Percentiles rank a stretch among this genome's conserved stretches.
Evolutionary conservation across 2,329 filamentous ascomycete species (phyloP).

Genomic region (Microsporum canis): DNA sequence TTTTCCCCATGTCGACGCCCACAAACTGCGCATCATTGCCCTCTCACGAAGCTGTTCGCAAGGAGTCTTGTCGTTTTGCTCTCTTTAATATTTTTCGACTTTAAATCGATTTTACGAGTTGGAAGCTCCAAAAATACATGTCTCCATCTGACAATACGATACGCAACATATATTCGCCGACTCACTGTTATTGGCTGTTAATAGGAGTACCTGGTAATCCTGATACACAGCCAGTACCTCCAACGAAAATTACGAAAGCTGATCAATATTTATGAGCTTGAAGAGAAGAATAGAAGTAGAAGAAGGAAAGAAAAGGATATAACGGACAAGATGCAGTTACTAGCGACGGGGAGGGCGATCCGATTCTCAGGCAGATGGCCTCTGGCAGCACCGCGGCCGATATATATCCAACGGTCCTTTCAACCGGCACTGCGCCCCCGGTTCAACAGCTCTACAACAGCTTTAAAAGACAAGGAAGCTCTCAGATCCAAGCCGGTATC

Average conservation of each 20-base stretch:
- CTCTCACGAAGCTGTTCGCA: not conserved
- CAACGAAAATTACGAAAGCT: not conserved
- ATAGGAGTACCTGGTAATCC: not conserved
- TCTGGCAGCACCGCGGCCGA: not conserved
- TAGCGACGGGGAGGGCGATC: constrained; percentile 31
- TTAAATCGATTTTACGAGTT: not conserved
- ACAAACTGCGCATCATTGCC: constrained; percentile 7
- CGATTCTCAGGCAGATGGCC: constrained; percentile 27
- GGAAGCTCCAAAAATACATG: not conserved
- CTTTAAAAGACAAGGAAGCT: constrained; percentile 2
- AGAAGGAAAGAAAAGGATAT: not conserved
- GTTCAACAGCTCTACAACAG: constrained; percentile 26
- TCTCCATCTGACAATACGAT: not conserved
- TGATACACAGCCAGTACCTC: not conserved
- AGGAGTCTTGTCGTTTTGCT: not conserved
- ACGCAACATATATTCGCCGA: not conserved
- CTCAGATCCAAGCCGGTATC: not conserved
- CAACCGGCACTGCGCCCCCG: constrained; percentile 12
- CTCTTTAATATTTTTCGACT: not conserved
- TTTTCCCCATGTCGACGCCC: constrained; percentile 10
- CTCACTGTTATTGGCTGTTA: not conserved
- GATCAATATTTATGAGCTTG: not conserved
- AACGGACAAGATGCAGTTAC: constrained; percentile 24
- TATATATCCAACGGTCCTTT: not conserved
- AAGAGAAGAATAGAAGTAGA: not conserved